phyloP scores from a whole-genome alignment of 139 green algal species.

The Chlorella sp. region DNA sequence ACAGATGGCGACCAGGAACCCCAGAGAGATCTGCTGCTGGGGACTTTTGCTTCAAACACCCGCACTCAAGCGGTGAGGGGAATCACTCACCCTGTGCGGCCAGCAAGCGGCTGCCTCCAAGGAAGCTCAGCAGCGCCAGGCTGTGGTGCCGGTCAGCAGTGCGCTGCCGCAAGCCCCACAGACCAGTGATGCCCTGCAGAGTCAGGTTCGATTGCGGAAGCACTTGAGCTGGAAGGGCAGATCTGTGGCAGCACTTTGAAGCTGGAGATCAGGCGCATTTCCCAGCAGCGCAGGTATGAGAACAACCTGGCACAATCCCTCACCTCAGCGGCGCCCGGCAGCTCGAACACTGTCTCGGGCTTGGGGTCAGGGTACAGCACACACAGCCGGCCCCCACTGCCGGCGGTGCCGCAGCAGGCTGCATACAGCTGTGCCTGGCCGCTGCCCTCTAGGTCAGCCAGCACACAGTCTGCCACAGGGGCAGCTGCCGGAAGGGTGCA shows the following conservation, averaged over 20 bases:
- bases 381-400: slow-evolving; percentile 17
- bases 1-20: no score
- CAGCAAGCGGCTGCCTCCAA: slow-evolving; percentile 32
- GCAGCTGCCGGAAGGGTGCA: slow-evolving; percentile 8
- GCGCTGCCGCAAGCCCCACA: slow-evolving; percentile 22
- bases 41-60: background rate
- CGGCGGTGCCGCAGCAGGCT: background rate
- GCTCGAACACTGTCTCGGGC: slow-evolving; percentile 29
- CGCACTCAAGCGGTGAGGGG: no score
- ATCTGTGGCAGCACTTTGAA: no score
- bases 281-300: no score
- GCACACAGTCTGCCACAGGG: slow-evolving; percentile 2
- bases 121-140: slow-evolving; percentile 28
- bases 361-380: slow-evolving; percentile 22
- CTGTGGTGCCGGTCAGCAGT: slow-evolving; percentile 16
- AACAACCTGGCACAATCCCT: no score
- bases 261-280: no score
- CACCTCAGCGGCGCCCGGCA: slow-evolving; percentile 25
- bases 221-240: no score
- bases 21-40: no score
- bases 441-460: slow-evolving; percentile 15
- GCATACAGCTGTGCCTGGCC: slow-evolving; percentile 28
- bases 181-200: slow-evolving; percentile 29
- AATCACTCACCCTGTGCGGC: slow-evolving; percentile 16
- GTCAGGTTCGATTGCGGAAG: no score